Evolutionary conservation across 108 stramenopile species (phyloP).

Genomic region (Seminavis robusta): DNA sequence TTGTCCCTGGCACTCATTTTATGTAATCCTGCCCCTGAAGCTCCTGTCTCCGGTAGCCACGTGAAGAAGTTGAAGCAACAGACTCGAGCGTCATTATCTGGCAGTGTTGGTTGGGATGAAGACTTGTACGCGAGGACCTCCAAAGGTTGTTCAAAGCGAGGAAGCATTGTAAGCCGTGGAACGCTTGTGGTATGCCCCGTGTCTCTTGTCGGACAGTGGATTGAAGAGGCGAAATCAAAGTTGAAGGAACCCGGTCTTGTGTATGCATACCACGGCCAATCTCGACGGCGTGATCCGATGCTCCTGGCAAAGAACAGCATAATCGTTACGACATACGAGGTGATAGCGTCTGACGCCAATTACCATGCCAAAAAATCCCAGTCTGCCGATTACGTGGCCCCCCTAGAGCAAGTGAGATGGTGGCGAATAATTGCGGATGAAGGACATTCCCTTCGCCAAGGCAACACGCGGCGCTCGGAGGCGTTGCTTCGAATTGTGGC

Average conservation of each 20-base stretch:
- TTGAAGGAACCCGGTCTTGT: constrained; percentile 42
- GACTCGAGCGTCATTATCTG: too few relatives aligned
- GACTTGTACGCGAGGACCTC: constrained; percentile 4
- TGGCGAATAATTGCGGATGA: constrained; percentile 64
- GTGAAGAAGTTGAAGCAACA: too few relatives aligned
- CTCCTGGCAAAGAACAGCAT: constrained; percentile 23
- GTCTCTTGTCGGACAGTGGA: constrained; percentile 51
- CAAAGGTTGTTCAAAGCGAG: constrained; percentile 7
- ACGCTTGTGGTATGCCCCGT: constrained; percentile 55
- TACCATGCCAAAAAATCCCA: constrained; percentile 16
- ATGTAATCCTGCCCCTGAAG: constrained; percentile 37
- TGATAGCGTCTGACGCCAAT: constrained; percentile 28
- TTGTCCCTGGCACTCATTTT: constrained; percentile 40
- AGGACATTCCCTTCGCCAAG: constrained; percentile 35
- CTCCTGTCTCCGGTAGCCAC: constrained; percentile 22
- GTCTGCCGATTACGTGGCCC: constrained; percentile 25
- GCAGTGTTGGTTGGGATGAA: constrained; percentile 9
- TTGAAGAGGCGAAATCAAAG: constrained; percentile 48
- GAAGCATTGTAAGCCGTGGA: constrained; percentile 30
- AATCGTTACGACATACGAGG: constrained; percentile 51
- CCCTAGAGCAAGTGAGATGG: constrained; percentile 43
- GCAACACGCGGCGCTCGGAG: constrained; percentile 6
- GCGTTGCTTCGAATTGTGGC: constrained; percentile 26
- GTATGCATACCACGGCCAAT: constrained; percentile 45
- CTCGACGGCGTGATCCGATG: constrained; percentile 30